Conservation (phyloP, 768 basidiomycete species). For the Pleurotus giganteus region DNA sequence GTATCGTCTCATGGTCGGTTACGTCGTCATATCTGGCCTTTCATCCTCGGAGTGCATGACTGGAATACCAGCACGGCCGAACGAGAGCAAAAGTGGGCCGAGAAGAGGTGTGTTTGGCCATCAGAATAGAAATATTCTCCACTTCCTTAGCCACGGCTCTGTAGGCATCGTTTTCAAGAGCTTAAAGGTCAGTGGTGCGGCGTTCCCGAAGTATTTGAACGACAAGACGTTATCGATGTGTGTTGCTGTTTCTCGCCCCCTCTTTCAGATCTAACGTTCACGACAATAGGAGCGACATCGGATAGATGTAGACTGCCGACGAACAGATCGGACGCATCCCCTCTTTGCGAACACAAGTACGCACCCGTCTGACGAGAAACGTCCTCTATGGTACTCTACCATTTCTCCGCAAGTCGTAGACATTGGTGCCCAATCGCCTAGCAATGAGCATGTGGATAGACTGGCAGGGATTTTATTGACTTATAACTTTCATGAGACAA, state of each 20-base stretch:
- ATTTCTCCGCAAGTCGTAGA: slow-evolving; percentile 73
- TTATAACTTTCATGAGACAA: slow-evolving; percentile 87
- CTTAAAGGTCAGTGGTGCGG: slow-evolving; percentile 84
- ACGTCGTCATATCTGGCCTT: slow-evolving; percentile 86
- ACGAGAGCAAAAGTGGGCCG: slow-evolving; percentile 58
- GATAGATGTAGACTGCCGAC: slow-evolving; percentile 94
- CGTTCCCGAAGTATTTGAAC: slow-evolving; percentile 76
- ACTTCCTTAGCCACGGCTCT: too few species aligned
- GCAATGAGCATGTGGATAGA: slow-evolving; percentile 90
- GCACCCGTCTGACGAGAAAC: slow-evolving; percentile 47
- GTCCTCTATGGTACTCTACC: slow-evolving; percentile 57
- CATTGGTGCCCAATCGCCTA: slow-evolving; percentile 84
- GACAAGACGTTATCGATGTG: slow-evolving; percentile 80
- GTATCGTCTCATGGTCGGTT: slow-evolving; percentile 50
- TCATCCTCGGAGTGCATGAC: slow-evolving; percentile 77
- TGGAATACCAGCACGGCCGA: slow-evolving; percentile 74
- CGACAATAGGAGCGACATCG: slow-evolving; percentile 76
- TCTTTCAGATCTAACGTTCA: slow-evolving; percentile 4
- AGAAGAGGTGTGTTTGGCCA: slow-evolving; percentile 49
- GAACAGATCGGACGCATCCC: slow-evolving; percentile 93
- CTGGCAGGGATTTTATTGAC: slow-evolving; percentile 84
- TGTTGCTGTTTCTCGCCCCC: slow-evolving; percentile 12
- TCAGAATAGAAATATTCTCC: slow-evolving; percentile 6
- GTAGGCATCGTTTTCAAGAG: slow-evolving; percentile 65
- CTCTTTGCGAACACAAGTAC: slow-evolving; percentile 66